These are phyloP conservation scores for Mycena polygramma DNA, from an alignment of 768 basidiomycete species.

Conservation along the genomic window DNA sequence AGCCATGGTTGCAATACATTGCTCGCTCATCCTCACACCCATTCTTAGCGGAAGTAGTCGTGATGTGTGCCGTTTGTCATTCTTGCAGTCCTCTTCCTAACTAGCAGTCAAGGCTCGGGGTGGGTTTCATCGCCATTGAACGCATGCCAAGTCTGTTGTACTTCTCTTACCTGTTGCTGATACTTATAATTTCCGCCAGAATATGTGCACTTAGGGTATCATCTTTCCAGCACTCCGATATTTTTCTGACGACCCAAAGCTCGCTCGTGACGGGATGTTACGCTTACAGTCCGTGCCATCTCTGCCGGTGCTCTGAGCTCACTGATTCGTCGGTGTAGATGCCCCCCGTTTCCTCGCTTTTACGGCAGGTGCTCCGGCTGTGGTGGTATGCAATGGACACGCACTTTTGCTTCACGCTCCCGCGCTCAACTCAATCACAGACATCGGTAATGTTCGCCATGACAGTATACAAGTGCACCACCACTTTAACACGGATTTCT, in stretches of 20 bases:
- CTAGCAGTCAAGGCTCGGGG: too few relatives aligned
- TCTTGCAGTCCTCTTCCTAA: too few relatives aligned
- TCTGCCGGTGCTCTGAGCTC: neutral
- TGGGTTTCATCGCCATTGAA: too few relatives aligned
- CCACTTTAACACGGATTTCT: neutral
- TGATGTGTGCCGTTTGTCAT: too few relatives aligned
- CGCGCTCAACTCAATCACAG: neutral
- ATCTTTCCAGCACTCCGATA: neutral
- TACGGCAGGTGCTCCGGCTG: constrained; percentile 6
- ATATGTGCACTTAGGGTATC: constrained; percentile 27
- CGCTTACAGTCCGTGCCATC: constrained; percentile 12
- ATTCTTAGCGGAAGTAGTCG: too few relatives aligned
- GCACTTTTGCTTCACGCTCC: neutral
- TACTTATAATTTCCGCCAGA: neutral
- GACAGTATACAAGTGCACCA: constrained; percentile 20
- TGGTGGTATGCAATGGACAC: constrained; percentile 3
- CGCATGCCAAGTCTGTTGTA: too few relatives aligned
- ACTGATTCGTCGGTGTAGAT: neutral
- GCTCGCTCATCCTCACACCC: too few relatives aligned
- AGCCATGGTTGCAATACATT: neutral
- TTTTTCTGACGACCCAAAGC: neutral
- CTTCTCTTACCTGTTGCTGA: neutral
- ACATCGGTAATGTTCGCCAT: constrained; percentile 28
- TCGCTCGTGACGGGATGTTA: constrained; percentile 16
- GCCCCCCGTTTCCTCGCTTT: constrained; percentile 14